Evolutionary conservation across 1,284 basidiomycete genomes (phyloP), one percentile per base, ranked within the genome.

Genomic region (Pseudozyma tsukubaensis): DNA sequence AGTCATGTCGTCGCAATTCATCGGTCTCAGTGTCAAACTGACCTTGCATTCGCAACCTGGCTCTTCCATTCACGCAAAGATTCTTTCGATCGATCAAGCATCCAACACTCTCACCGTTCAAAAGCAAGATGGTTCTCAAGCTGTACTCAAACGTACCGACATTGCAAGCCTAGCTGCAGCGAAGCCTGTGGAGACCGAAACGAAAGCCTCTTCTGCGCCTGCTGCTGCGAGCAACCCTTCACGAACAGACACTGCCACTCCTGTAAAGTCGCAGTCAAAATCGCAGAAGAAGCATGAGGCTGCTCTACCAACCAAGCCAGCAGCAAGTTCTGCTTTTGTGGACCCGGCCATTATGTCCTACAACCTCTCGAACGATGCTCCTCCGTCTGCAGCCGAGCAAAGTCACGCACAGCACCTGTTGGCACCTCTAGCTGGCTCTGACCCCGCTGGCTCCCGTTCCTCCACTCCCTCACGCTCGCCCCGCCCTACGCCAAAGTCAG

Each of bases 401-500:
- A 32, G 49, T 24, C 52, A 50, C 47, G 13, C 60, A n/a, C 36
- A 39, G 36, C 55, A 53, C 19, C 44, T 69, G 6, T 34, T 52
- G 13, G 51, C 60, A 32, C 48, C 59, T 2, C 18, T 68, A 45
- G 49, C 54, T 34, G 53, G 44, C 32, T 57, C 60, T 12, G 58
- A 63, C 21, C 60, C 54, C 13, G 45, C 51, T n/a, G 53, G 39
- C 13, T 69, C 71, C 4, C 64, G 61, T 24, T 68, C 65, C 1
- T 73, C 65, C 1, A 68, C 71, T 5, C 71, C 71, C 35, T 64
- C 71, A n/a, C 71, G 65, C n/a, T 73, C 65, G 3, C 71, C 71
- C 35, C 57, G 59, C 32, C 65, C 71, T 9, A 61, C 55, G 2
- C 37, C 69, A 34, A 68, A 60, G 34, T 44, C 61, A 5, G 42